A percentile compares a stretch with the other conserved stretches of the same genome.
These are phyloP conservation scores for Ceratobasidium sp. DNA, from an alignment of 1,284 basidiomycete genomes.

Conservation along the genomic window DNA sequence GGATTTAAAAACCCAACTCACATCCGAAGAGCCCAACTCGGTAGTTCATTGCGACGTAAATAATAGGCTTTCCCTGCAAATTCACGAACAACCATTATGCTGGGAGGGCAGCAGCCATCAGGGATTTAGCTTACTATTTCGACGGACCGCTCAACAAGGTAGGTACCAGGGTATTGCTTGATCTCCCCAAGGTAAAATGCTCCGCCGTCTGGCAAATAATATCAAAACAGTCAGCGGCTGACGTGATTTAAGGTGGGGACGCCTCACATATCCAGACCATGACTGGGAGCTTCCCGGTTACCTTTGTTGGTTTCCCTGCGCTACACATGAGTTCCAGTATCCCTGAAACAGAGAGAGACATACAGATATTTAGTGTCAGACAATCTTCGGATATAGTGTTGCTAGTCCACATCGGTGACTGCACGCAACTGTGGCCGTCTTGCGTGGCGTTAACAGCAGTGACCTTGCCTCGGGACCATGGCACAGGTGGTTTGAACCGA, in stretches of 20 bases:
- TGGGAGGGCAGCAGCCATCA: too few relatives aligned
- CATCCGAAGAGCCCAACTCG: conserved; percentile 46
- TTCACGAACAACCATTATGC: too few relatives aligned
- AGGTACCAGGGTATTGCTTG: conserved; percentile 4
- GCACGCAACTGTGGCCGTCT: conserved; percentile 16
- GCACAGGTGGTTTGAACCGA: conserved; percentile 30
- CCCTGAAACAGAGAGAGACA: neutral
- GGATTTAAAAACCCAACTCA: conserved; percentile 20
- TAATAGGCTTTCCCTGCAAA: conserved; percentile 50
- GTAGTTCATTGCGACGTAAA: conserved; percentile 56
- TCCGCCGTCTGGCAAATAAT: conserved; percentile 12
- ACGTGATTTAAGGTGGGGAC: neutral
- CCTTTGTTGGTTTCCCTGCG: conserved; percentile 38
- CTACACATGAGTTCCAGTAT: neutral
- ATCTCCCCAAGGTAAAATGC: conserved; percentile 12
- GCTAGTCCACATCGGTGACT: neutral
- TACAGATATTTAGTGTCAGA: conserved; percentile 44
- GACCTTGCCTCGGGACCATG: conserved; percentile 9
- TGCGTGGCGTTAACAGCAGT: conserved; percentile 19
- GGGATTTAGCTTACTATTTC: neutral
- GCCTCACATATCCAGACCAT: conserved; percentile 46
- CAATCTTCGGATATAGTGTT: conserved; percentile 43
- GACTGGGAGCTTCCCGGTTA: conserved; percentile 34
- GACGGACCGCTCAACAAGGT: neutral
- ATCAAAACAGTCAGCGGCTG: neutral